A percentile compares a stretch with the other conserved stretches of the same genome.
phyloP scores from a whole-genome alignment of 1,284 basidiomycete genomes.

The Anthracocystis walkeri region DNA sequence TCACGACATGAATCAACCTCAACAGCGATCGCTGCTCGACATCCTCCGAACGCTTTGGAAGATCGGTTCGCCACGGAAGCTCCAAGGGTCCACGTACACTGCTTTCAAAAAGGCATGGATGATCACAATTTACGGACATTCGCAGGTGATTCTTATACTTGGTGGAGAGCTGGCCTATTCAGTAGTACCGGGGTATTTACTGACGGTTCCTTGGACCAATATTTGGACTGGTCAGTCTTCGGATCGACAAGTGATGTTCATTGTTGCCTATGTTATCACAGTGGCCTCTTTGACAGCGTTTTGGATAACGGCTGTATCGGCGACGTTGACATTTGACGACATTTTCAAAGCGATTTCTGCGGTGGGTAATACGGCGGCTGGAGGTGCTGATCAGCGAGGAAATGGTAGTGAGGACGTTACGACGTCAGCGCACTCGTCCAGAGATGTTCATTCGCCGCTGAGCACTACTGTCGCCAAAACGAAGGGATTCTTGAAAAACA shows the following conservation, averaged over 20 bases:
- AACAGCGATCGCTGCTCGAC: background rate
- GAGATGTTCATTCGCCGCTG: background rate
- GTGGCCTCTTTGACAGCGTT: conserved; percentile 8
- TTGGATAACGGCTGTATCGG: conserved; percentile 10
- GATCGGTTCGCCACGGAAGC: conserved; percentile 12
- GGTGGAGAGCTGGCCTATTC: background rate
- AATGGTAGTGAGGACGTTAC: too few relatives aligned
- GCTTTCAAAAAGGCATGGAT: conserved; percentile 34
- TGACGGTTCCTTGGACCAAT: conserved; percentile 11
- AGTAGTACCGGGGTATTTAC: conserved; percentile 8
- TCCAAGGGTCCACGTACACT: conserved; percentile 4
- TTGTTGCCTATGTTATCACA: conserved; percentile 16
- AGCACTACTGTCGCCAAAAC: background rate
- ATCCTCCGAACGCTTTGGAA: conserved; percentile 7
- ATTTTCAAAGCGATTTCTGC: conserved; percentile 23
- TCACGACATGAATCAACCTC: background rate
- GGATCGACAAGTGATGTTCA: conserved; percentile 16
- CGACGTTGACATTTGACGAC: conserved; percentile 21
- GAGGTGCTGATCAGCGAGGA: too few relatives aligned
- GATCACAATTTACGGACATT: conserved; percentile 23
- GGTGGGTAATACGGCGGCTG: background rate
- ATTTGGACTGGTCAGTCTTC: background rate
- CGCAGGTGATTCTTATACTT: conserved; percentile 1
- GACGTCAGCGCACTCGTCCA: background rate
- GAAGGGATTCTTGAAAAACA: conserved; percentile 1